Evolutionary conservation across 768 basidiomycete species (phyloP).

Genomic region (Pleurotus tuber-regium): DNA sequence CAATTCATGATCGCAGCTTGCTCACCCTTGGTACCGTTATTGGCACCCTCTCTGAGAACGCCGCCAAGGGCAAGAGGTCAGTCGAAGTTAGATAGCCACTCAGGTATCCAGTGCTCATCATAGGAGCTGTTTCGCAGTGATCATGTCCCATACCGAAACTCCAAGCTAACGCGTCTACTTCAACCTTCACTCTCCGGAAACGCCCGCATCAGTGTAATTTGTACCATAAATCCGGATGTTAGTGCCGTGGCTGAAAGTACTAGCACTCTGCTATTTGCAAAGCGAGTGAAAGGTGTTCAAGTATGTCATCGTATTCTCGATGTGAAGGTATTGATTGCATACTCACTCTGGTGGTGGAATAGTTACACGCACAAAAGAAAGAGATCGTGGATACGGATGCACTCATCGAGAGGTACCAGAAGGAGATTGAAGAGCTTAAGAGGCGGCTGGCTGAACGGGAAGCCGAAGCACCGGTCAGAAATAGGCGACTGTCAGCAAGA

Average conservation of each 20-base stretch:
- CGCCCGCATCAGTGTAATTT: conserved; percentile 93
- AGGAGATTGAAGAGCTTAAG: conserved; percentile 91
- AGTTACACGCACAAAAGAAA: conserved; percentile 88
- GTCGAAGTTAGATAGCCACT: conserved; percentile 12
- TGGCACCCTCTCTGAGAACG: conserved; percentile 86
- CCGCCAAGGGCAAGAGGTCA: conserved; percentile 70
- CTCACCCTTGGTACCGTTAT: conserved; percentile 94
- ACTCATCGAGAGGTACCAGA: conserved; percentile 89
- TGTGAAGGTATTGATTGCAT: not conserved
- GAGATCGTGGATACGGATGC: conserved; percentile 93
- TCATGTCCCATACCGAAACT: conserved; percentile 94
- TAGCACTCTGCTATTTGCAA: conserved; percentile 89
- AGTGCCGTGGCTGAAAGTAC: conserved; percentile 79
- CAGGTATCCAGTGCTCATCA: not conserved
- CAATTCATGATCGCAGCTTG: conserved; percentile 62
- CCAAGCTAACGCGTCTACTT: conserved; percentile 90
- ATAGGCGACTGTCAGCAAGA: conserved; percentile 48
- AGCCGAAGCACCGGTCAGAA: conserved; percentile 51
- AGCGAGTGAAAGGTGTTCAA: conserved; percentile 86
- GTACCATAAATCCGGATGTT: conserved; percentile 88
- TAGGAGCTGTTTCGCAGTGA: conserved; percentile 42
- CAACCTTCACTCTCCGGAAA: conserved; percentile 95
- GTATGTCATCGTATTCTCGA: conserved; percentile 30
- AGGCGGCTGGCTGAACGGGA: conserved; percentile 67
- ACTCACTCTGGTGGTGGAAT: conserved; percentile 6